These are phyloP conservation scores for Penicillium vulpinum DNA, from an alignment of 2,329 filamentous ascomycete genomes.

Conservation along the genomic window DNA sequence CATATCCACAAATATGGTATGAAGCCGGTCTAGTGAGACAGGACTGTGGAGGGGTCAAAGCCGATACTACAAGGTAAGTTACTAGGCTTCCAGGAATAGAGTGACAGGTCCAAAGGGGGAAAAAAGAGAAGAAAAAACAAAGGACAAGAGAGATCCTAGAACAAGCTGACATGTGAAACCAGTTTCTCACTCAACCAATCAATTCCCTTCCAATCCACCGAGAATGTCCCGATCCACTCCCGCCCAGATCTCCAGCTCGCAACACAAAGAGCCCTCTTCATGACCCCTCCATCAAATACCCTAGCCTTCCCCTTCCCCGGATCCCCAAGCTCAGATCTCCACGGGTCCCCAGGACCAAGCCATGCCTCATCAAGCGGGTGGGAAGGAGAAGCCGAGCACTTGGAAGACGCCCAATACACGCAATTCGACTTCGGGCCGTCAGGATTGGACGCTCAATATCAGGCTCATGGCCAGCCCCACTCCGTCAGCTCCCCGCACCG, in stretches of 20 bases:
- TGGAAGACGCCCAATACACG: slow-evolving; percentile 8
- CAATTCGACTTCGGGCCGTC: neutral
- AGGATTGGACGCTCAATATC: neutral
- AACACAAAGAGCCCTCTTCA: slow-evolving; percentile 21
- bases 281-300: slow-evolving; percentile 12
- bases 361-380: slow-evolving; percentile 20
- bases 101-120: no score
- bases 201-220: slow-evolving; percentile 5
- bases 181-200: neutral
- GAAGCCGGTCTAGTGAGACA: slow-evolving; percentile 7
- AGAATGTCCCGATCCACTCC: neutral
- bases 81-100: no score
- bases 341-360: slow-evolving; percentile 25
- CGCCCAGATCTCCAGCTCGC: slow-evolving; percentile 4
- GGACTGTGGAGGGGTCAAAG: neutral
- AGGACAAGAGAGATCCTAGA: neutral
- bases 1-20: slow-evolving; percentile 11
- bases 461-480: neutral
- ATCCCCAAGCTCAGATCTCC: slow-evolving; percentile 22
- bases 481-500: neutral
- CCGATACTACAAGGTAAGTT: slow-evolving; percentile 1
- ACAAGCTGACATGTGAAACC: neutral
- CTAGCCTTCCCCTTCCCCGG: slow-evolving; percentile 10
- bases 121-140: no score
- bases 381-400: slow-evolving; percentile 25